phyloP scores from a whole-genome alignment of 1,284 basidiomycete genomes.

The Heliocybe sulcata region DNA sequence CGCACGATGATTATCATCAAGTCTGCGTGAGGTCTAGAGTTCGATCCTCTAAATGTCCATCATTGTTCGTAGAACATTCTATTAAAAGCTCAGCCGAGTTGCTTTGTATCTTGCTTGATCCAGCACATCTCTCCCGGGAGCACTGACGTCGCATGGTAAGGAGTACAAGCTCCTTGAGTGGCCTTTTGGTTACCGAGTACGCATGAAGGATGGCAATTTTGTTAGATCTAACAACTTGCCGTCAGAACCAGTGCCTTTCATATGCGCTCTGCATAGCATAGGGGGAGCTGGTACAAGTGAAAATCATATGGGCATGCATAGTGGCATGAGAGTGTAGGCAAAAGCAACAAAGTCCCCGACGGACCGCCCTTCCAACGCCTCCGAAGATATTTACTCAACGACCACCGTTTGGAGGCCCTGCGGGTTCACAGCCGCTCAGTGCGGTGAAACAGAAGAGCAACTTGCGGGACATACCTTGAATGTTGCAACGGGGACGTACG shows the following conservation, averaged over 20 bases:
- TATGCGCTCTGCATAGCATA: slow-evolving; percentile 1
- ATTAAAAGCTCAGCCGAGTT: too few relatives aligned
- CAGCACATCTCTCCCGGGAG: too few relatives aligned
- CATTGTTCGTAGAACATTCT: too few relatives aligned
- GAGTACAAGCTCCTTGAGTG: too few relatives aligned
- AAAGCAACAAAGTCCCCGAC: not conserved
- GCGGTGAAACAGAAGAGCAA: not conserved
- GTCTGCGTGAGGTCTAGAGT: slow-evolving; percentile 1
- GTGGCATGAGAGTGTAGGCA: not conserved
- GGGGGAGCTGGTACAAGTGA: not conserved
- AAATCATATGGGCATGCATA: not conserved
- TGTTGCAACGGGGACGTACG: slow-evolving; percentile 69
- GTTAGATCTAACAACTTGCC: too few relatives aligned
- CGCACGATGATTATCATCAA: not conserved
- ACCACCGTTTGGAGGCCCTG: slow-evolving; percentile 14
- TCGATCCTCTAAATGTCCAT: not conserved
- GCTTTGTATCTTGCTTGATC: too few relatives aligned
- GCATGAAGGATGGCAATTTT: too few relatives aligned
- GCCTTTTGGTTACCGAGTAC: too few relatives aligned
- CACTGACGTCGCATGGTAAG: too few relatives aligned
- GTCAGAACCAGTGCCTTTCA: not conserved
- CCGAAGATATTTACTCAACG: slow-evolving; percentile 10
- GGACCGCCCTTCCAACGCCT: not conserved
- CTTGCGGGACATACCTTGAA: slow-evolving; percentile 66
- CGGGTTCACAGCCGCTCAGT: not conserved